Conservation (phyloP, 164 flowering plant species). For the Hamamelis virginiana region DNA sequence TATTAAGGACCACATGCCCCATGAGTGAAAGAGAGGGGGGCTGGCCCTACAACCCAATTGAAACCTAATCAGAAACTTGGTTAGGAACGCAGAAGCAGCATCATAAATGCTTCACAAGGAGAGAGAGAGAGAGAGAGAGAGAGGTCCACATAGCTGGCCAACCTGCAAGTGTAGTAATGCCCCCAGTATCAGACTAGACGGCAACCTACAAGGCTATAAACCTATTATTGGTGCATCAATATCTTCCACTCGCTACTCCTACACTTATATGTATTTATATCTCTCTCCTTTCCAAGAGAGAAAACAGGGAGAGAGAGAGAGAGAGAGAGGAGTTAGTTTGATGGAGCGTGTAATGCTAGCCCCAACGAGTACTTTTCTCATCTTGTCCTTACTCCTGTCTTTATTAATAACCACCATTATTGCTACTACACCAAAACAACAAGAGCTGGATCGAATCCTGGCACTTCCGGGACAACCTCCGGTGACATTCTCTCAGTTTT, state of each 20-base stretch:
- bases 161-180: slow-evolving; percentile 19
- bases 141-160: slow-evolving; percentile 19
- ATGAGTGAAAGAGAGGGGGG: too few relatives aligned
- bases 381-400: slow-evolving; percentile 9
- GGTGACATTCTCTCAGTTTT: slow-evolving; percentile 63
- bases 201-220: neutral
- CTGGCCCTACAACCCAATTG: too few relatives aligned
- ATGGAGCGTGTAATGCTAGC: slow-evolving; percentile 16
- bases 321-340: slow-evolving; percentile 1
- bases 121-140: neutral
- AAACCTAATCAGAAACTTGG: too few relatives aligned
- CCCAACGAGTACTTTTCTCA: slow-evolving; percentile 6
- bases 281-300: too few relatives aligned
- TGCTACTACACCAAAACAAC: slow-evolving; percentile 24
- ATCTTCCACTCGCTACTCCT: neutral
- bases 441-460: slow-evolving; percentile 47
- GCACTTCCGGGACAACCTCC: slow-evolving; percentile 76
- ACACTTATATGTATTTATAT: too few relatives aligned
- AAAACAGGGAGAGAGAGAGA: slow-evolving; percentile 1
- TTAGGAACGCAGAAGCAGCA: too few relatives aligned
- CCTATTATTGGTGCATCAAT: slow-evolving; percentile 4
- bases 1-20: too few relatives aligned
- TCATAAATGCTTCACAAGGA: too few relatives aligned
- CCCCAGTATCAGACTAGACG: slow-evolving; percentile 8
- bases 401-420: neutral